Percentiles rank a stretch among this genome's conserved stretches.
Conservation (phyloP, 306 rosid genomes). For the Astragalus membranaceus region DNA sequence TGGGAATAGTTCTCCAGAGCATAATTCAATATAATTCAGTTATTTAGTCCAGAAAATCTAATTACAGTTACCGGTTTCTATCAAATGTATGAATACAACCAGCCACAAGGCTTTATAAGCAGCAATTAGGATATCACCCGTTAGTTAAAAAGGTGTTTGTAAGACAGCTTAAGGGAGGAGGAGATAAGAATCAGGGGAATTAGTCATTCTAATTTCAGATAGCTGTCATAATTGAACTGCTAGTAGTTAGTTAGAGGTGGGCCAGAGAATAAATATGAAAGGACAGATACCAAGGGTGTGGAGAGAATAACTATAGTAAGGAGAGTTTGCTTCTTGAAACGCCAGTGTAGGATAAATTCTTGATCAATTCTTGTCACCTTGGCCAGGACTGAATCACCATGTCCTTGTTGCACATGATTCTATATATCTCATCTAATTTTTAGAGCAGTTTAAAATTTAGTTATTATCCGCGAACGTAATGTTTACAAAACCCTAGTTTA, state of each 20-base stretch:
- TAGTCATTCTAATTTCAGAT: no score
- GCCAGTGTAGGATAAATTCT: not conserved
- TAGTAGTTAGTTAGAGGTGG: not conserved
- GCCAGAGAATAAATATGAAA: not conserved
- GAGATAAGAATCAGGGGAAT: no score
- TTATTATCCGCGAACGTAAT: not conserved
- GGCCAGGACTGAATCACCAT: not conserved
- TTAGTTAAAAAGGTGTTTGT: no score
- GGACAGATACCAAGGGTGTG: no score
- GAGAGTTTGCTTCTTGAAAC: not conserved
- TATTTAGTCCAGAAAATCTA: no score
- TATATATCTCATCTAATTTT: not conserved
- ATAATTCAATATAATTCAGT: no score
- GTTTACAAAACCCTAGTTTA: not conserved
- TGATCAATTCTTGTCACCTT: not conserved
- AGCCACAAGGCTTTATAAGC: not conserved
- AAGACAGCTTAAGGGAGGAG: no score
- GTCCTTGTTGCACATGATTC: not conserved
- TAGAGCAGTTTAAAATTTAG: constrained; percentile 2
- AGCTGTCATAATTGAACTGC: not conserved
- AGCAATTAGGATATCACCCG: not conserved
- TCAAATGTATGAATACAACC: no score
- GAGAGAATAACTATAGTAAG: not conserved
- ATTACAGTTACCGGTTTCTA: no score
- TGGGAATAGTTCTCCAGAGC: no score